Evolutionary conservation across 805 yeast species (phyloP), one percentile per base, ranked within the genome.

Genomic region (Lachancea cidri): DNA sequence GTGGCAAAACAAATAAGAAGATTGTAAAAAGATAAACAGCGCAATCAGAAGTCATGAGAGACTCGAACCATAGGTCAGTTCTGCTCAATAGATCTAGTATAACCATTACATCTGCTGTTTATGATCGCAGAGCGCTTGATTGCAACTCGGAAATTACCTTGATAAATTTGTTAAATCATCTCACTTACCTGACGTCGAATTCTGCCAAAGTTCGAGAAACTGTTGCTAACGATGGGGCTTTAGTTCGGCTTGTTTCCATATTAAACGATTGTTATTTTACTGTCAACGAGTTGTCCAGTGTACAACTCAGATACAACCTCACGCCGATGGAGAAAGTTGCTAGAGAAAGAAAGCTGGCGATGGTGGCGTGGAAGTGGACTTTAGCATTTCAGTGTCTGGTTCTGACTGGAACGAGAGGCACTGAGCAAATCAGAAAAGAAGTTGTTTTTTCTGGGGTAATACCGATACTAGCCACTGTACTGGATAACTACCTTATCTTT

Each of bases 351-450:
- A 50, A 50, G 41, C 50, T 57, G 33, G 73, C 80, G 18, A 69
- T 86, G 48, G 71, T 83, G n/a, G 89, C 95, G 0, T 91, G 96
- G 96, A 91, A 91, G 66, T 91, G 98, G 98, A 86, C 95, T 4
- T 67, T 91, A 41, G 86, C 97, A 0, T 80, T 93, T 57, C 98
- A 91, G 67, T 89, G 97, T 59, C 67, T 91, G 42, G 95, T 91
- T 1, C 73, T 87, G 42, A 79, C 91, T 15, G 96, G 97, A 11
- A 88, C 97, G 1, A 73, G 97, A 50, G 98, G 98, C 17, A 80
- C 94, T 1, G 97, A 89, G 61, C 67, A 71, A 39, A 86, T 89
- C 36, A 72, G 98, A 38, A 80, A 82, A 51, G 79, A 88, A 53
- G 85, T 93, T 5, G 96, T 88, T 7, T 81, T 84, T 47, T 95